These are phyloP conservation scores for Annulohypoxylon bovei DNA, from an alignment of 495 filamentous ascomycete genomes.

Conservation along the genomic window DNA sequence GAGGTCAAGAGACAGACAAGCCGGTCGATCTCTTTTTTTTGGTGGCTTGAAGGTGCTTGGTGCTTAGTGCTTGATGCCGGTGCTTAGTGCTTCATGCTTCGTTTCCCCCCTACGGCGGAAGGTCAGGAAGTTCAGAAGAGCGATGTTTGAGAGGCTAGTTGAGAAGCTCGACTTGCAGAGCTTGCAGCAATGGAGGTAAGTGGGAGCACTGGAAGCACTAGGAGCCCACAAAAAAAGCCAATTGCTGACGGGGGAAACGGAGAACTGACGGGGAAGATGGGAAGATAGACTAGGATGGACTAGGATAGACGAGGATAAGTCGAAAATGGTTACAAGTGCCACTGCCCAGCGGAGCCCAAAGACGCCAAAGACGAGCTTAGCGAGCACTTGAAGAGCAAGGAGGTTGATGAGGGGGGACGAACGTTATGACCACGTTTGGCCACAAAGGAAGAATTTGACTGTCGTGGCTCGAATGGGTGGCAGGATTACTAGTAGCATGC, in stretches of 20 bases:
- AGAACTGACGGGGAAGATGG: conserved; percentile 2
- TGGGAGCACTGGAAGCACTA: neutral
- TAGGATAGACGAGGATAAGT: conserved; percentile 22
- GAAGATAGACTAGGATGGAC: conserved; percentile 14
- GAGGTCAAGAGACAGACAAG: conserved; percentile 2
- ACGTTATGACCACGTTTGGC: conserved; percentile 46
- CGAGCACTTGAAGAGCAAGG: conserved; percentile 42
- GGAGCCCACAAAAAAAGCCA: conserved; percentile 39
- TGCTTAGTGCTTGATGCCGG: neutral
- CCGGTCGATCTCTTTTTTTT: conserved; percentile 13
- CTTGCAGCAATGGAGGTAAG: conserved; percentile 15
- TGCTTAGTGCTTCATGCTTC: neutral
- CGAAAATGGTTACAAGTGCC: conserved; percentile 34
- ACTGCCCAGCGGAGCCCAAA: conserved; percentile 45
- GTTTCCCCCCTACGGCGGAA: conserved; percentile 10
- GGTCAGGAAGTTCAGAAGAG: conserved; percentile 4
- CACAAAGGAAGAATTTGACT: conserved; percentile 47
- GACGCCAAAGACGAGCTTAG: conserved; percentile 33
- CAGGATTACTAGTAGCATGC: conserved; percentile 60
- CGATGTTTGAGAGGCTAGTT: conserved; percentile 19
- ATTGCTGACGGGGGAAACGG: conserved; percentile 34
- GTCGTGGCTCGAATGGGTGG: conserved; percentile 71
- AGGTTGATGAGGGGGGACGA: conserved; percentile 33
- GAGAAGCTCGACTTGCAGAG: conserved; percentile 24
- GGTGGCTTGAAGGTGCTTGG: conserved; percentile 1